Evolutionary conservation across 768 basidiomycete species (phyloP).

Genomic region (Mycena galericulata): DNA sequence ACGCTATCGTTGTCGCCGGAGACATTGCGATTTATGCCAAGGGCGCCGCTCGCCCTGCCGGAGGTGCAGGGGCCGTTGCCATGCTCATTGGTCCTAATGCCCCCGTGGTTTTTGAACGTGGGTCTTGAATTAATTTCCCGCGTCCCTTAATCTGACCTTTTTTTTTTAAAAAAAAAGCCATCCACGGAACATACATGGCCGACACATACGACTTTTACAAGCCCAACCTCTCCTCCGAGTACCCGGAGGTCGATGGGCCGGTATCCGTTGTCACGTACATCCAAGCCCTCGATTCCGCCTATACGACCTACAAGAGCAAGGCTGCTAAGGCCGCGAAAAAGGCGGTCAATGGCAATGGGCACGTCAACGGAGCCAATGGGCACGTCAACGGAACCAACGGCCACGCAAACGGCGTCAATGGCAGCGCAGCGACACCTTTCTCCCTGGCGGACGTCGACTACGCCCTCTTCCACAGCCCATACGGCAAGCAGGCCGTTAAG

Average conservation of each 20-base stretch:
- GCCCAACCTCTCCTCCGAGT: slow-evolving; percentile 93
- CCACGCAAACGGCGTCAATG: no score
- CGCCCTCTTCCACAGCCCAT: slow-evolving; percentile 95
- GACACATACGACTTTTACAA: slow-evolving; percentile 99
- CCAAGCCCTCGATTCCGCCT: slow-evolving; percentile 92
- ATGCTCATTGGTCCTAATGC: slow-evolving; percentile 97
- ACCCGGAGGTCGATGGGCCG: slow-evolving; percentile 97
- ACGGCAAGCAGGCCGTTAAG: slow-evolving; percentile 99
- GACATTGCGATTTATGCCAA: slow-evolving; percentile 99
- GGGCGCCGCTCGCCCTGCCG: slow-evolving; percentile 92
- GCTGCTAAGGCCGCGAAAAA: slow-evolving; percentile 71
- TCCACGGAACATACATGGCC: slow-evolving; percentile 96
- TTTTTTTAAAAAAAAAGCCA: slow-evolving; percentile 69
- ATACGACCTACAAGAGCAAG: slow-evolving; percentile 87
- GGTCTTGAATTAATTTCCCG: slow-evolving; percentile 48
- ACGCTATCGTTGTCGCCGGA: slow-evolving; percentile 95
- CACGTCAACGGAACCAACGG: no score
- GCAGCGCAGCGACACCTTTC: slow-evolving; percentile 59
- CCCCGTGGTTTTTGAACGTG: slow-evolving; percentile 94
- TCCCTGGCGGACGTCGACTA: slow-evolving; percentile 90
- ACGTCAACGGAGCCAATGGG: slow-evolving; percentile 41
- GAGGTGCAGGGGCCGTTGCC: slow-evolving; percentile 95
- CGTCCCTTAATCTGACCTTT: background rate
- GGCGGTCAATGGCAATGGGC: slow-evolving; percentile 50
- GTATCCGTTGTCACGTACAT: slow-evolving; percentile 96